Evolutionary conservation across 2,329 filamentous ascomycete genomes (phyloP).

Genomic region (Ophiostoma quercus): DNA sequence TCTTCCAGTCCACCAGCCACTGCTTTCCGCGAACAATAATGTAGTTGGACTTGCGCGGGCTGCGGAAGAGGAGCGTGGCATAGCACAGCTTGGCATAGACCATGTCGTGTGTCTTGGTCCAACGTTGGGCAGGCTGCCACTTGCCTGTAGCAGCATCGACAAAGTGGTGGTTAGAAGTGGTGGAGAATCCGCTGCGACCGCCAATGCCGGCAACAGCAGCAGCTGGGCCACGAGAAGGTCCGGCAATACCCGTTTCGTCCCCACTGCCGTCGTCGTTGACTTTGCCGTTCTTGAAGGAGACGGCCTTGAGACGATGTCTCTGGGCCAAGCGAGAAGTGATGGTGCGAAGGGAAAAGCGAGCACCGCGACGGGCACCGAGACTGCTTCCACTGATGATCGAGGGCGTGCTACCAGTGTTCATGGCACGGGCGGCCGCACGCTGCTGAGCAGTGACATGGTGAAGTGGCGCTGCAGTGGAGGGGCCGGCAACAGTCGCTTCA

Average conservation of each 20-base stretch:
- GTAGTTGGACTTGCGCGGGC: constrained; percentile 54
- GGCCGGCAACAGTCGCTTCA: constrained; percentile 16
- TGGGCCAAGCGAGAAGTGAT: constrained; percentile 19
- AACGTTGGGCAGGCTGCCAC: constrained; percentile 52
- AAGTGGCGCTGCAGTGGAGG: constrained; percentile 7
- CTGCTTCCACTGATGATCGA: neutral
- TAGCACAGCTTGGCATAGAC: constrained; percentile 57
- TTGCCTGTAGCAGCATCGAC: constrained; percentile 49
- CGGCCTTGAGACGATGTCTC: neutral
- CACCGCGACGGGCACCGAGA: neutral
- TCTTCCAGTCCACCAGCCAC: constrained; percentile 57
- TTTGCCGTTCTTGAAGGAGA: neutral
- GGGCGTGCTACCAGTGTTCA: neutral
- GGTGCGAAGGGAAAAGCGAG: constrained; percentile 20
- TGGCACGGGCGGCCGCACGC: constrained; percentile 19
- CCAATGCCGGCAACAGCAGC: neutral
- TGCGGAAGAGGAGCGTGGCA: constrained; percentile 52
- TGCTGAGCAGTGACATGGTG: constrained; percentile 19
- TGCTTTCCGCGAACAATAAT: constrained; percentile 53
- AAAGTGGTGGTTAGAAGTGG: constrained; percentile 35
- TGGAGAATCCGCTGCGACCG: constrained; percentile 2
- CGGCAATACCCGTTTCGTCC: neutral
- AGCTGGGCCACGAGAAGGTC: neutral
- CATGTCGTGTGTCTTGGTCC: constrained; percentile 53
- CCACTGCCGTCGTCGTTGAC: neutral